phyloP scores from a whole-genome alignment of 306 rosid species.

The Lupinus albus region DNA sequence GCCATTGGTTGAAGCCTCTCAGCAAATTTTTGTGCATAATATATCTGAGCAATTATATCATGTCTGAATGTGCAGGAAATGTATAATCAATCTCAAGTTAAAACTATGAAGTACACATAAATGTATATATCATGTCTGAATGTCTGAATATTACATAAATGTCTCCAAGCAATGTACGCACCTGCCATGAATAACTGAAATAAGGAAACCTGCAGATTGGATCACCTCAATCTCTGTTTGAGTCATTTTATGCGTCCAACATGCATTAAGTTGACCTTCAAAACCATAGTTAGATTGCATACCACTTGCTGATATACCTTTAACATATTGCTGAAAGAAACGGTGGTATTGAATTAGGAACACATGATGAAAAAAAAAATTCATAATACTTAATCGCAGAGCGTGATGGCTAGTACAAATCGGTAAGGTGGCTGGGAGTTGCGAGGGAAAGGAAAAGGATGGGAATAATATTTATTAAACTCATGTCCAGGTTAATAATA shows the following conservation, averaged over 20 bases:
- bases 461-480: slow-evolving; percentile 3
- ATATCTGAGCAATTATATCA: slow-evolving; percentile 87
- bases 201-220: slow-evolving; percentile 75
- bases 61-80: slow-evolving; percentile 51
- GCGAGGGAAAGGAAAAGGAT: not conserved
- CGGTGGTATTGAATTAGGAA: slow-evolving; percentile 25
- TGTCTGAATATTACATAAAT: slow-evolving; percentile 33
- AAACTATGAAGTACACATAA: slow-evolving; percentile 15
- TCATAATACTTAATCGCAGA: not conserved
- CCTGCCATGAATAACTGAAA: slow-evolving; percentile 96
- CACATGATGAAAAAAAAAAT: slow-evolving; percentile 10
- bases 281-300: slow-evolving; percentile 89
- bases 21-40: slow-evolving; percentile 75
- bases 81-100: slow-evolving; percentile 35
- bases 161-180: slow-evolving; percentile 36
- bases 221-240: slow-evolving; percentile 66
- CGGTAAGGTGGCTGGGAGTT: not conserved
- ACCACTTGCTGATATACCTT: slow-evolving; percentile 74
- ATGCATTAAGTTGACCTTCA: slow-evolving; percentile 83
- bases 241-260: slow-evolving; percentile 89
- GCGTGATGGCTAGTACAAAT: not conserved
- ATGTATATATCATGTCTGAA: not conserved
- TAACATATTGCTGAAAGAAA: slow-evolving; percentile 83
- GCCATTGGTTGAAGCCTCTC: slow-evolving; percentile 81
- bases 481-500: not conserved